Base-by-base conservation (phyloP, 257 asterid genomes). In the Solanum piurae region DNA sequence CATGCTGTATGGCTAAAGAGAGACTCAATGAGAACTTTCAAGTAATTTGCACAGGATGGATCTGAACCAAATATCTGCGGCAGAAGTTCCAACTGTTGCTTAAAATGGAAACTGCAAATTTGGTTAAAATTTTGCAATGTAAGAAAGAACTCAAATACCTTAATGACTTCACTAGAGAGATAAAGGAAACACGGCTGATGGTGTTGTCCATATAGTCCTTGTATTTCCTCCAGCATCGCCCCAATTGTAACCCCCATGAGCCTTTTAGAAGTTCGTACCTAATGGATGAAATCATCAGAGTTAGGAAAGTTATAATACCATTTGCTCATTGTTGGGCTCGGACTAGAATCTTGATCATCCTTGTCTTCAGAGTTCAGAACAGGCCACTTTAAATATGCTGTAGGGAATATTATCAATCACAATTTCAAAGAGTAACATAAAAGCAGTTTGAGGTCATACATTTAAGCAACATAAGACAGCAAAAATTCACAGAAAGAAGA, bases 101-200 rank as follows among this genome's bases (percentile, higher is more conserved):
- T 10, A 76, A 84, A 82, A 60, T 66, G 84, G 77, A 77, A 42
- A 64, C 58, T 46, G 68, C 68, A 80, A 80, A 80, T 80, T 14
- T 80, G 40, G 68, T 20, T 23, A 60, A 83, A 86, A 29, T 34
- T 86, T 38, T 16, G 33, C 13, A 69, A 44, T 86, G 83, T 33
- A 37, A 44, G 66, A 72, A 73, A 62, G 74, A 62, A 20, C 76
- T 83, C 62, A 14, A 58, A 10, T 71, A 97, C 98, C 99, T 97
- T 96, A 86, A 97, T 96, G 90, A 95, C 98, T 94, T 97, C 99
- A 92, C 99, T 95, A 40, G 99, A 93, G 88, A 97, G 98, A 91
- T 97, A 97, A 87, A 96, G 96, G 87, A 96, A 95, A 76, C 99
- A 97, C 36, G 99, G 96, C 89, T 97, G 99, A 89, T 95, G 97